Conservation (phyloP, 495 filamentous ascomycete species). For the Tuber microsphaerosporum region DNA sequence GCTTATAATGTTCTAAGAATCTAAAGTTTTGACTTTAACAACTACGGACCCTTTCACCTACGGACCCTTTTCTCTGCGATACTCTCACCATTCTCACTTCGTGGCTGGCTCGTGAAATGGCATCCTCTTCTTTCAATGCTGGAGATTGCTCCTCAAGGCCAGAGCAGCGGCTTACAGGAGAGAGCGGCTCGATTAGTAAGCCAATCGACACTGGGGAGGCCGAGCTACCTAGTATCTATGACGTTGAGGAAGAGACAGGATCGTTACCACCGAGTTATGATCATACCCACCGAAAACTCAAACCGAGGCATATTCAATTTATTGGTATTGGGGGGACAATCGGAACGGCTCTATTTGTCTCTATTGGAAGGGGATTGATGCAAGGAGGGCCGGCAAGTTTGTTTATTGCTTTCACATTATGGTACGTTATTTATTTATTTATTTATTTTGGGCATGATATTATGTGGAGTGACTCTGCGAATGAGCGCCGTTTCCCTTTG, state of each 20-base stretch:
- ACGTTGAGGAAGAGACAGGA: constrained; percentile 8
- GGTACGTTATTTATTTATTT: constrained; percentile 46
- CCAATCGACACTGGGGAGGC: background rate
- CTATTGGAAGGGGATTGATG: constrained; percentile 61
- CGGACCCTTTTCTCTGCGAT: too few species aligned
- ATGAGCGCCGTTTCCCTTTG: background rate
- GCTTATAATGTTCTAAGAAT: background rate
- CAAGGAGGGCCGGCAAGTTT: constrained; percentile 68
- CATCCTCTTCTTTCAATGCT: background rate
- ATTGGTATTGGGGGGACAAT: constrained; percentile 73
- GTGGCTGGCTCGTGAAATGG: background rate
- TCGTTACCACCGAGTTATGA: constrained; percentile 23
- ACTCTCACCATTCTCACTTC: background rate
- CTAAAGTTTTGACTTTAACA: background rate
- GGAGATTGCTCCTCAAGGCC: background rate
- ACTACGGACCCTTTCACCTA: background rate
- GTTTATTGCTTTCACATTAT: constrained; percentile 68
- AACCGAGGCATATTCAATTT: constrained; percentile 44
- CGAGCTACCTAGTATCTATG: background rate
- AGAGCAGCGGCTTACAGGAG: background rate
- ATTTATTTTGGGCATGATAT: constrained; percentile 4
- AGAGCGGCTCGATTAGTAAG: background rate
- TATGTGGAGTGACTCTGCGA: background rate
- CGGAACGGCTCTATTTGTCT: constrained; percentile 72
- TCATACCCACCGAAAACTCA: constrained; percentile 34